phyloP scores from a whole-genome alignment of 495 filamentous ascomycete genomes.

The Penicillium ucsense region DNA sequence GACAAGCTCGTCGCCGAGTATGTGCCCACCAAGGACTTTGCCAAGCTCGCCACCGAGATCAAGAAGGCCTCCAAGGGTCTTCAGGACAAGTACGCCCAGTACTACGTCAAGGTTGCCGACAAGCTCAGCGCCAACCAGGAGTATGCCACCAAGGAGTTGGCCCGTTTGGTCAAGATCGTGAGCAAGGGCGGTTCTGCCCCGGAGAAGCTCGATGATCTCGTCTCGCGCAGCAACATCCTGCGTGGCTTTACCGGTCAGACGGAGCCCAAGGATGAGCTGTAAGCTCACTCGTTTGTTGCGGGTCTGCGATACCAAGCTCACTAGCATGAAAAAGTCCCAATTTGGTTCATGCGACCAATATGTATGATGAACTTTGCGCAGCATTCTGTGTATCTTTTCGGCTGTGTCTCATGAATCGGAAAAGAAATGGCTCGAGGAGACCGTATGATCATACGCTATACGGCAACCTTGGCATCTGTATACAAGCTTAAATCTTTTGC shows the following conservation, averaged over 20 bases:
- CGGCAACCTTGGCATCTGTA: background rate
- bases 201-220: constrained; percentile 83
- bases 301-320: constrained; percentile 3
- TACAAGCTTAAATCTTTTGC: constrained; percentile 1
- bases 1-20: constrained; percentile 65
- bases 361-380: constrained; percentile 4
- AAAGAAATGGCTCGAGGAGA: background rate
- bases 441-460: too few species aligned
- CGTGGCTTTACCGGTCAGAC: constrained; percentile 55
- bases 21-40: constrained; percentile 40
- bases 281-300: constrained; percentile 17
- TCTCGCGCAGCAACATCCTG: constrained; percentile 79
- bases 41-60: constrained; percentile 51
- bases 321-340: background rate
- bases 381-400: constrained; percentile 3
- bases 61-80: constrained; percentile 58
- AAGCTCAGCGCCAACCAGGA: constrained; percentile 69
- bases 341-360: background rate
- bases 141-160: constrained; percentile 80
- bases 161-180: constrained; percentile 67
- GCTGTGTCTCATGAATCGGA: constrained; percentile 12
- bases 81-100: constrained; percentile 78
- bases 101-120: constrained; percentile 83
- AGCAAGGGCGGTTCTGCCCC: constrained; percentile 78
- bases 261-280: constrained; percentile 54